Base-by-base conservation (phyloP, 2,329 filamentous ascomycete genomes). In the Kalaharituber pfeilii region DNA sequence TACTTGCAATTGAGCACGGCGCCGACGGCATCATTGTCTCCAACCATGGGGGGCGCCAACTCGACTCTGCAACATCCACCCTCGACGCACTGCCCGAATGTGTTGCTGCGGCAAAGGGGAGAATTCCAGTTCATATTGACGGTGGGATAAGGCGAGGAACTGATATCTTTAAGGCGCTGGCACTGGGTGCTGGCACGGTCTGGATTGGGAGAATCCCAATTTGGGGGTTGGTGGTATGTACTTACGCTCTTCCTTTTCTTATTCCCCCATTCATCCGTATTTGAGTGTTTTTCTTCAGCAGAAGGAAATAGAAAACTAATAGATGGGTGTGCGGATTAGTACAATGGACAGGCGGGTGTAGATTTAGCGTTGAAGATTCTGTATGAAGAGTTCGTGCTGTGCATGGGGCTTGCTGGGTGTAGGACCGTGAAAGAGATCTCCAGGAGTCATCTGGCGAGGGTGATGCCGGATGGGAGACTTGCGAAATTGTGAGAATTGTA, bases 11-110 rank as follows among this genome's bases (percentile, higher is more conserved):
- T 9, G 55, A 69, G 53, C 55, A 69, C 50, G 73, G 73, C 0
- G 68, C 71, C 2, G 69, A 74, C 47, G 75, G 74, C 4, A 71
- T 79, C 24, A 66, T 79, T 2, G 76, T 98, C 9, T 94, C 85
- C 51, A 98, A 98, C 71, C 91, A 98, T 71, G 91, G 91, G 57
- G 91, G 91, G 15, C 78, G 91, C 1, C 91, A 96, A 68, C 80
- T 96, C 9, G 76, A 80, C 57, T 75, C 75, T 3, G 74, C 74
- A 2, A 68, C 73, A 5, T 72, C 71, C 2, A 73, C 73, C 3
- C 66, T 80, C 3, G 76, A 78, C 53, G 71, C 67, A 8, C 62
- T 73, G 59, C 65, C 76, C 0, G 72, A 78, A 59, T 77, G 82
- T 57, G 75, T 77, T 56, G 76, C 79, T 3, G 77, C 76, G 0